Evolutionary conservation across 306 rosid genomes (phyloP), one percentile per base, ranked within the genome.

Genomic region (Cucurbita maxima): DNA sequence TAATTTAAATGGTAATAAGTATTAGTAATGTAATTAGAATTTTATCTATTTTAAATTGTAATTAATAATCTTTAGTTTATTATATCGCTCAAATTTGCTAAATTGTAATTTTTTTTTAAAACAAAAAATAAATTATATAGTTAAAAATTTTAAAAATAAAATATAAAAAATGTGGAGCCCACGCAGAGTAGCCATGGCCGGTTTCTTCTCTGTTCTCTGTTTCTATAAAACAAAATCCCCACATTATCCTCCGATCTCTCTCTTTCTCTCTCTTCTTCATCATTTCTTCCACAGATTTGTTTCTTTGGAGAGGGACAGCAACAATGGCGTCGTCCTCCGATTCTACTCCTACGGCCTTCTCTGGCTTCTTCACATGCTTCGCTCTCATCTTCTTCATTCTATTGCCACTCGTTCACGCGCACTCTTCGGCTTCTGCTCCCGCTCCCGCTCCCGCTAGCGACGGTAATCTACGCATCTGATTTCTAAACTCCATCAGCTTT

Each of bases 381-480:
- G 77, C 78, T 72, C 63, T 89, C 63, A 10, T 78, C 13, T 59
- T 82, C 16, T 77, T 87, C 85, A 85, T 88, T 71, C 74, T 79
- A 30, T 82, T 85, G 13, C 85, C 84, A 47, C 60, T 78, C 64
- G 77, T 79, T 76, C 60, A 76, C 8, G 80, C 79, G 10, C 84
- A 80, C 63, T 37, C 88, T n/a, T 22, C 68, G 14, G 78, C 88
- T 9, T 85, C 85, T 18, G 78, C 88, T 40, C 82, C 91, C 74
- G 67, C 88, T 40, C 82, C 91, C 74, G 67, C 76, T 72, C 96
- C 91, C 36, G 4, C 87, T n/a, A 84, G 93, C 50, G 96, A 91
- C 79, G 96, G 97, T 91, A 52, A 13, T 50, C 54, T 25, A 22
- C 53, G 72, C 6, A 73, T 64, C 34, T 37, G 10, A 13, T 10